Conservation (phyloP, 345 rosid genomes). For the Sisymbrium irio region DNA sequence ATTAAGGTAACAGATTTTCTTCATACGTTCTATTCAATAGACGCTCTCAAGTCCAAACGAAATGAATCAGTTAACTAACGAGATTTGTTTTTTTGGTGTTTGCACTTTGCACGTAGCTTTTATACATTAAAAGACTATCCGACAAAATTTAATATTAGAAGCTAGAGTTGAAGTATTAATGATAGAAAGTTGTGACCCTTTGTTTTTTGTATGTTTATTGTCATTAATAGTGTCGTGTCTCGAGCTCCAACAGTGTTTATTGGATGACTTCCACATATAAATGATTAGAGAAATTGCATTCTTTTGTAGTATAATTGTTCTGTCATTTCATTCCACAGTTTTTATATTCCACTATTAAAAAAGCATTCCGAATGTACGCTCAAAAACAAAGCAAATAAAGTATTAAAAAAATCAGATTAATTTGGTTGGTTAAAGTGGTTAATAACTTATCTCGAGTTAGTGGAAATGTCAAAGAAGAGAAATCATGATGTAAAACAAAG, state of each 20-base stretch:
- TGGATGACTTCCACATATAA: constrained; percentile 5
- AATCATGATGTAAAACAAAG: constrained; percentile 12
- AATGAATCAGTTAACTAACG: neutral
- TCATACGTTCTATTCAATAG: constrained; percentile 19
- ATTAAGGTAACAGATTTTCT: neutral
- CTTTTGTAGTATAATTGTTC: neutral
- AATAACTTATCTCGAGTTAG: constrained; percentile 7
- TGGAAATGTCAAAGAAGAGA: constrained; percentile 21
- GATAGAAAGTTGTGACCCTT: neutral
- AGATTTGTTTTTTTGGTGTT: neutral
- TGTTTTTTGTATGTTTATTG: neutral
- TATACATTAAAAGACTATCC: constrained; percentile 1
- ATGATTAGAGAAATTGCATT: neutral
- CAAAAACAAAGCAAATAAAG: neutral
- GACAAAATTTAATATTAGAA: constrained; percentile 7
- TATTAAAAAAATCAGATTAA: too few relatives aligned
- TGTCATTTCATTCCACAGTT: neutral
- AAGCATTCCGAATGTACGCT: neutral
- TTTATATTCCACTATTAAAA: neutral
- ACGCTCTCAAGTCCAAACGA: neutral
- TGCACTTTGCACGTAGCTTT: constrained; percentile 5
- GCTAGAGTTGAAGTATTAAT: neutral
- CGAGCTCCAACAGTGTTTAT: constrained; percentile 16
- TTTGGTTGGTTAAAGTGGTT: neutral
- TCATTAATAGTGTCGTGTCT: constrained; percentile 16